Evolutionary conservation across 805 yeast genomes (phyloP), one percentile per base, ranked within the genome.

Genomic region (Zygotorulaspora sp.): DNA sequence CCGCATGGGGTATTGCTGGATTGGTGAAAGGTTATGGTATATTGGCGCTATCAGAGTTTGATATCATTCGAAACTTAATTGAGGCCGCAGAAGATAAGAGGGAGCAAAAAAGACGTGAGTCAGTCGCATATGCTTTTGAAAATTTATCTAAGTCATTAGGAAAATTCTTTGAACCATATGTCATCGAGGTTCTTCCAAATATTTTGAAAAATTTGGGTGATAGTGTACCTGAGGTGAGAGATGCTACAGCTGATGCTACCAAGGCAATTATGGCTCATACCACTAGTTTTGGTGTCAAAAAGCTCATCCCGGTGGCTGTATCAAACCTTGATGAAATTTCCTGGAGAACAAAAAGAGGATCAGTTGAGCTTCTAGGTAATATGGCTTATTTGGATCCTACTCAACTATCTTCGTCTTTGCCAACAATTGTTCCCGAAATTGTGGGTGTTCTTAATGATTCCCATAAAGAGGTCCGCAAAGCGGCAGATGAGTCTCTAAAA

Each of bases 301-400:
- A 82, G 48, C 72, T 92, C 60, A 88, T 92, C 59, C 99, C 98
- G 2, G 71, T 90, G 40, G 95, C 97, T 0, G 75, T 90, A 42
- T 75, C 79, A 21, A 86, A 85, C 49, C 70, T 92, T 50, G 94
- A 88, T 51, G 95, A 86, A 44, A 78, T 81, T 40, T 82, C 94
- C 0, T 92, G 99, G 99, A 75, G 99, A 66, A 78, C 95, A 0
- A 92, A 92, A 66, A 86, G 88, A 65, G 98, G 97, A 3, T 85
- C 97, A 5, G 97, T 92, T 13, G 97, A 92, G 59, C 67, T 92
- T 36, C 73, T 92, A 31, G 99, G 99, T 63, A 80, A 96, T 16
- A 92, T 92, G 98, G 98, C 98, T 0, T 92, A 88, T 60, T 71
- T 92, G 45, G 96, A 90, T 55, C 98, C 98, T 3, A 74, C 92